Base-by-base conservation (phyloP, 768 basidiomycete species). In the Suillus americanus region DNA sequence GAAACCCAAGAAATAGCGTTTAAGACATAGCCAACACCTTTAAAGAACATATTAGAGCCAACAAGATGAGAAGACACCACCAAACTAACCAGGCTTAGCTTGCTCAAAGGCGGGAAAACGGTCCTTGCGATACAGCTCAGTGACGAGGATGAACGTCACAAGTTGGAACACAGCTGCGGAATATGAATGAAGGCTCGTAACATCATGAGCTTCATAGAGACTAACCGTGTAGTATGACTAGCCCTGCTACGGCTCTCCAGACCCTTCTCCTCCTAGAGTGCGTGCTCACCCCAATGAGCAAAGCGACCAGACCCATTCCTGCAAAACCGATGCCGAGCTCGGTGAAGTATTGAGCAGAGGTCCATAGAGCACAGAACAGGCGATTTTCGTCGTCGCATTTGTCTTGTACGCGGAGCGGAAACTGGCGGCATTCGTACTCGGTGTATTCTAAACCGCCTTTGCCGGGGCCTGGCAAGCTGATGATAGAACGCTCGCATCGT, bases 181-280 rank as follows among this genome's bases (percentile, higher is more conserved):
- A 37, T 46, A 68, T 2, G 28, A 55, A 55, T 43, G 45, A 37
- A 35, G 37, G 35, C 45, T 55, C 25, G 18, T 60, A 56, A 43
- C 25, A 23, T 14, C 54, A 16, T 13, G 25, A 30, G 8, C 18
- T 30, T 53, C 7, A n/a, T 50, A 13, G 8, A 51, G 35, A 62
- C 65, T 8, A 46, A 89, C 90, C 84, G 70, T 90, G 87, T 23
- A 91, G 69, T 18, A 85, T 74, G 14, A 90, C 78, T 12, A 93
- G 74, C 18, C 84, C 85, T 9, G 89, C 89, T 1, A 89, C 88
- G 1, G 85, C 88, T 71, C 83, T 86, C 91, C 91, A 93, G 38
- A 92, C 87, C 67, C 91, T 84, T 64, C 90, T 80, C 67, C 91
- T 81, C 60, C 91, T 81, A 18, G 90, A 90, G 70, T 86, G 86